Base-by-base conservation (phyloP, 805 yeast genomes). In the Tetrapisispora iriomotensis region DNA sequence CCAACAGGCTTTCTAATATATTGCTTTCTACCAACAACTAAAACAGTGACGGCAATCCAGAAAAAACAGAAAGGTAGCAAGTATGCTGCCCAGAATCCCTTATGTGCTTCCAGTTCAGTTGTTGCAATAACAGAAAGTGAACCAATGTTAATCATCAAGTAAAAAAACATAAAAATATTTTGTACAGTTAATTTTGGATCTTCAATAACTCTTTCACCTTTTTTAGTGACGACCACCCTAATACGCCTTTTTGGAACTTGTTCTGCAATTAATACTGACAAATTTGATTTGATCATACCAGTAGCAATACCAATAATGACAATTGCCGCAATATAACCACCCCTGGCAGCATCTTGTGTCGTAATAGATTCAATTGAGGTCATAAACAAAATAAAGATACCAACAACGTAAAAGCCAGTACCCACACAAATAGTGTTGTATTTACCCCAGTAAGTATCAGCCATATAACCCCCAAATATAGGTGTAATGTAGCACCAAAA, bases 401-500 rank as follows among this genome's bases (percentile, higher is more conserved):
- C 84, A 35, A 70, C 40, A 14, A 77, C 65, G 60, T 82, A 82
- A 39, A 79, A 53, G 41, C 68, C 67, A 37, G 79, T 66, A 51
- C 79, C 79, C 26, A 70, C 65, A 50, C 72, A 68, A 51, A 83
- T 80, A 31, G 90, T 78, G 48, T 71, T 75, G 63, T 70, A 77
- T 56, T 81, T 79, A 43, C 92, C 92, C 67, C 74, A 72, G 60
- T 66, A 77, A 46, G 82, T 75, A 61, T 83, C 94, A 39, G 92
- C 77, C 23, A 82, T 50, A 61, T 77, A 74, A 37, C 86, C 92
- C 49, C 86, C 87, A 42, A 77, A 67, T 38, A 83, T 68, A 23
- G 94, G 94, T 31, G 90, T 80, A 32, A 82, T 68, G 58, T 82
- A 82, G 53, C 87, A 79, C 82, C 87, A 79, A 56, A 83, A 83